Evolutionary conservation across 2,329 filamentous ascomycete genomes (phyloP).

Genomic region (Aspergillus ruber): DNA sequence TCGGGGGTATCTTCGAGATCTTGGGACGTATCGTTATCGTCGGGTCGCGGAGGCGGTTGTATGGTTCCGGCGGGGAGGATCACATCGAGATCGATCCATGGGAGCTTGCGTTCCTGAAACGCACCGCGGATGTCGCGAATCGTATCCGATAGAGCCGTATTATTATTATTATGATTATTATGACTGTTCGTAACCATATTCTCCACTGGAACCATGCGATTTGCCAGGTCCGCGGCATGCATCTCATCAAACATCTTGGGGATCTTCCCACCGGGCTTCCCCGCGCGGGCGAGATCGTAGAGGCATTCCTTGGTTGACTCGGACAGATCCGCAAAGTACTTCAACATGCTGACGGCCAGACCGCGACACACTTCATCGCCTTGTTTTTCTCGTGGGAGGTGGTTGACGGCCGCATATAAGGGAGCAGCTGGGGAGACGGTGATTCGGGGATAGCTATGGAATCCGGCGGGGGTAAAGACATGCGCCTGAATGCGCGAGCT

Average conservation of each 20-base stretch:
- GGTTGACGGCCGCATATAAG: slow-evolving; percentile 82
- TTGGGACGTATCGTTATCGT: slow-evolving; percentile 52
- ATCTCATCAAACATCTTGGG: slow-evolving; percentile 77
- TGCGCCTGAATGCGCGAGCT: slow-evolving; percentile 93
- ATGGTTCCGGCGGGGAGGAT: slow-evolving; percentile 75
- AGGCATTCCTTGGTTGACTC: slow-evolving; percentile 67
- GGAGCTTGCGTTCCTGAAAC: slow-evolving; percentile 72
- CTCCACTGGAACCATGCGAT: slow-evolving; percentile 75
- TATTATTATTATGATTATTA: background rate
- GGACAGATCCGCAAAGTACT: slow-evolving; percentile 87
- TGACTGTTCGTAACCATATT: slow-evolving; percentile 43
- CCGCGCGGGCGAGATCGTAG: slow-evolving; percentile 46
- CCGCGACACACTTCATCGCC: slow-evolving; percentile 89
- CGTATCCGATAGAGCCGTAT: slow-evolving; percentile 47
- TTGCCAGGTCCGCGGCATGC: slow-evolving; percentile 85
- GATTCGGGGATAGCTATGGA: slow-evolving; percentile 82
- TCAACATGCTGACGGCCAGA: slow-evolving; percentile 84
- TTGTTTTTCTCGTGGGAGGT: slow-evolving; percentile 87
- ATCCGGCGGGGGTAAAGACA: slow-evolving; percentile 81
- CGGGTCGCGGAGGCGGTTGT: slow-evolving; percentile 52
- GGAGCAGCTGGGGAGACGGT: slow-evolving; percentile 89
- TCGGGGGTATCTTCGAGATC: slow-evolving; percentile 23
- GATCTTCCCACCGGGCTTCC: slow-evolving; percentile 54
- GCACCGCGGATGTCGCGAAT: slow-evolving; percentile 67
- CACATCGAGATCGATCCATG: slow-evolving; percentile 81